Evolutionary conservation across 371 early-diverging fungal species (phyloP), one percentile per base, ranked within the genome.

Genomic region (Thermomucor indicae-seudaticae): DNA sequence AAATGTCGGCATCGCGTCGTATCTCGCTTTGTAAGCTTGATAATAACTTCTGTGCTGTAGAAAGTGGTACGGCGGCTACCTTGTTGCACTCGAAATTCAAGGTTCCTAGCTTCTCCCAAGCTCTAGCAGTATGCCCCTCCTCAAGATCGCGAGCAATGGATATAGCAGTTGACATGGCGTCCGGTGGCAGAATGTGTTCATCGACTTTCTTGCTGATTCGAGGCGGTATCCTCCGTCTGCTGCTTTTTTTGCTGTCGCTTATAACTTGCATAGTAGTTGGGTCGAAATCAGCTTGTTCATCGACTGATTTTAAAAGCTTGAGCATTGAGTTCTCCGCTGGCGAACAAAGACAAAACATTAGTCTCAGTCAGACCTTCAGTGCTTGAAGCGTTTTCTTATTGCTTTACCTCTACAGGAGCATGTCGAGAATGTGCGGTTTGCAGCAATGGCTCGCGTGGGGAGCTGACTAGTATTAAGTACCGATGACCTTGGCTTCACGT

Each of bases 51-150:
- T 49, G 53, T 43, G 44, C 45, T n/a, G 48, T 49, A 5, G 31
- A 16, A 16, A 38, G 52, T 37, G 57, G 47, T 14, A 41, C 16
- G 12, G 27, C 31, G 22, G n/a, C n/a, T n/a, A n/a, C n/a, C n/a
- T n/a, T n/a, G n/a, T 54, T 28, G 24, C 34, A 37, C 19, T 34
- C 35, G 19, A 34, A 30, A 42, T 31, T 43, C 12, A 42, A 42
- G 5, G 57, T 23, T 32, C 64, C 60, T 29, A 71, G 57, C 27
- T 49, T 19, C 35, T 56, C 55, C 67, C 67, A 71, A 0, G 71
- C 71, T 32, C 51, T 28, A 14, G 45, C 45, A 10, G 25, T 19
- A 11, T 71, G 45, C 0, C 52, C 51, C 3, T 43, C 38, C 23
- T 58, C 46, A 11, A 67, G 31, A 20, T 57, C 43, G 5, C 50